A percentile compares a stretch with the other conserved stretches of the same genome.
These are phyloP conservation scores for Coemansia sp. DNA, from an alignment of 192 early-diverging fungal genomes.

Conservation along the genomic window DNA sequence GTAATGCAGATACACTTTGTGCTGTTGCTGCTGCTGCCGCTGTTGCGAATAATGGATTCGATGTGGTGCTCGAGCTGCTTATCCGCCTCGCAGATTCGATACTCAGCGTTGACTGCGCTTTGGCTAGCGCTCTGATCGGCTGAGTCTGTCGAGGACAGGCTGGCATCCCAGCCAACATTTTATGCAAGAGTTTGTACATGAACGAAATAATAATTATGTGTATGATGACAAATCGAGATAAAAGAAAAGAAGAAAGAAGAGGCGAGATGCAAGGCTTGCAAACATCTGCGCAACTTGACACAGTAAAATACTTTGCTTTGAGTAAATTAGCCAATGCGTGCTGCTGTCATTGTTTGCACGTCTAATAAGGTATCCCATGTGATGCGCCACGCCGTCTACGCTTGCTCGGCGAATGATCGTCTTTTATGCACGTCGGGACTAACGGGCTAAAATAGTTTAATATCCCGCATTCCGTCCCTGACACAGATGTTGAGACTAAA, in stretches of 20 bases:
- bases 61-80: background rate
- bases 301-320: no score
- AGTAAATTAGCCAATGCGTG: no score
- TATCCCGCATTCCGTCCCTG: no score
- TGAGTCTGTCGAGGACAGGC: background rate
- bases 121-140: no score
- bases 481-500: no score
- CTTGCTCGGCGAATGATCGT: no score
- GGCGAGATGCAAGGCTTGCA: background rate
- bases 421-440: no score
- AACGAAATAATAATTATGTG: background rate
- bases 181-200: background rate
- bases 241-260: constrained; percentile 4
- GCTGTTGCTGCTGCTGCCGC: constrained; percentile 1
- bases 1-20: background rate
- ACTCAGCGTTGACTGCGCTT: no score
- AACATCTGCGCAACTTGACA: background rate
- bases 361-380: no score
- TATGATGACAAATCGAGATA: constrained; percentile 1
- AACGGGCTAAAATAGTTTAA: no score
- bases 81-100: background rate
- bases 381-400: no score
- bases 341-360: no score
- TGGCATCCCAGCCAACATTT: background rate
- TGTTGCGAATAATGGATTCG: background rate